Base-by-base conservation (phyloP, 768 basidiomycete species). In the Cystofilobasidium ferigula region DNA sequence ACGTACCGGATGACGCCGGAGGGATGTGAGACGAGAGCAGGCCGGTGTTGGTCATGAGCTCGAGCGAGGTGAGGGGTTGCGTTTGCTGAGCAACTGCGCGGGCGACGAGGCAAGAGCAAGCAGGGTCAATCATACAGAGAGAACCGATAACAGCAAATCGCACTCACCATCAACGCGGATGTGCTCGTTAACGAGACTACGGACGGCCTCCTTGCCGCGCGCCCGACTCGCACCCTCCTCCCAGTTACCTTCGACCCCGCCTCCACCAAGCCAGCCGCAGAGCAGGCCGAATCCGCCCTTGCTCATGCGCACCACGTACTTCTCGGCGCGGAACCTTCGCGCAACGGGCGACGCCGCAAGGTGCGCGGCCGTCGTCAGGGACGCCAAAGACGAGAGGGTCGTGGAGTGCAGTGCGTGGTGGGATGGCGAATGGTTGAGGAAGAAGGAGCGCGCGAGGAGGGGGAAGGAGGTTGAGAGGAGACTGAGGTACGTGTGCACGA, bases 401-500 rank as follows among this genome's bases (percentile, higher is more conserved):
- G 81, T 76, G 56, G 80, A 81, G 70, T 95, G 90, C 8, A 80
- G 79, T 2, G 84, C 74, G 13, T 82, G 79, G 69, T 95, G 79
- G 2, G 86, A 83, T 0, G 80, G 75, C 8, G 87, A 84, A 73
- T 90, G 89, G 2, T 81, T 80, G 18, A 81, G 76, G 74, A 84
- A 87, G 77, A 95, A 94, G 51, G 81, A 80, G 47, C 84, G 79
- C 22, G 89, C 92, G 28, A 35, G 65, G 18, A 16, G 38, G 73
- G 87, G 86, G 76, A 88, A 90, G 13, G 89, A 91, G 59, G 86
- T 84, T 71, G 91, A 86, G 56, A 98, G 85, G 57, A 99, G 82
- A 75, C 97, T 94, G 35, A 99, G 80, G 75, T 94, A 97, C 74
- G 97, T 97, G 76, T 99, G 91, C 58, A 88, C 90, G 74, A 97